Base-by-base conservation (phyloP, 2,329 filamentous ascomycete species). In the Aspergillus latus region DNA sequence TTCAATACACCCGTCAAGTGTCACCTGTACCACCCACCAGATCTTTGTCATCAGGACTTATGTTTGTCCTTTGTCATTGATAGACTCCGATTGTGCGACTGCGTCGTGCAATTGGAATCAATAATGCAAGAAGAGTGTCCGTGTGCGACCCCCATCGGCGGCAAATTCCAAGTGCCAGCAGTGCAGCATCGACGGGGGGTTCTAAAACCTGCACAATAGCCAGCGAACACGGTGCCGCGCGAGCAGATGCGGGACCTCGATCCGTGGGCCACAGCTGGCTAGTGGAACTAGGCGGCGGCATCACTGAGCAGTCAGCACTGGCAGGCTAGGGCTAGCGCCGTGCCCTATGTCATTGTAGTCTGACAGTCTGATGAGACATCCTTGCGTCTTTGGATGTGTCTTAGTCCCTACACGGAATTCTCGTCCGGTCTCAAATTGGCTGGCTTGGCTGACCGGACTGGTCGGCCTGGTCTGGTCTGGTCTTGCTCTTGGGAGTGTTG, bases 121-220 rank as follows among this genome's bases (percentile, higher is more conserved):
- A 21, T 21, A 21, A 21, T 21, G 21, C 21, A 21, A 21, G 21
- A 21, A 21, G 21, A 21, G 21, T 21, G 21, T 21, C 21, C 21
- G 21, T 21, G 21, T 21, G 21, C 21, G 21, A 21, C 21, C 21
- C 21, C 21, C 21, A 21, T 21, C 21, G 21, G 16, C 10, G 42
- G 40, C 16, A 5, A 10, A 44, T 13, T 29, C 10, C 13, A 5
- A 21, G 28, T 29, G 28, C 11, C 13, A 28, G 11, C 10, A 10
- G 11, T 11, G 15, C 43, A 30, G 15, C 8, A 47, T 5, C 9
- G n/a, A 47, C 7, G 29, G 29, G 48, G 37, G 37, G 15, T 29
- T 37, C 46, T 51, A 56, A 60, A 58, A 58, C 55, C 50, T 58
- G 44, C 53, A 60, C 58, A 60, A 60, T 58, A 36, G 32, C 53